These are phyloP conservation scores for Aureobasidium sp. DNA, from an alignment of 2,329 filamentous ascomycete species.

Conservation along the genomic window DNA sequence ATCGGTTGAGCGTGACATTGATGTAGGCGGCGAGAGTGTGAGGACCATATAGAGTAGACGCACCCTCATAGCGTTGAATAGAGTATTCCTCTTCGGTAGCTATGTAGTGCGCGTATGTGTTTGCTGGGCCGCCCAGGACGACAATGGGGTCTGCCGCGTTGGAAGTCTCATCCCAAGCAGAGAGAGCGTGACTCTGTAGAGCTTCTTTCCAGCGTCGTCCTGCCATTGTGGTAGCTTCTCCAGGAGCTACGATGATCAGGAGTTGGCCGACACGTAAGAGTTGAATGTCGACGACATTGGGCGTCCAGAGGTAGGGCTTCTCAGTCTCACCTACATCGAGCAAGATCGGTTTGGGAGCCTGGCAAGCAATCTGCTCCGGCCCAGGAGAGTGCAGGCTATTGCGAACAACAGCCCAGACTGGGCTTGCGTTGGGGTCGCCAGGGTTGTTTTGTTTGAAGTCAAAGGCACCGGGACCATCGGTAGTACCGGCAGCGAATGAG, in stretches of 20 bases:
- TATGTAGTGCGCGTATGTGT: conserved; percentile 82
- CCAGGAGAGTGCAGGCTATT: conserved; percentile 63
- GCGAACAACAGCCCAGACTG: conserved; percentile 72
- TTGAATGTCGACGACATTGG: conserved; percentile 87
- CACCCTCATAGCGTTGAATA: conserved; percentile 90
- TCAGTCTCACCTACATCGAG: conserved; percentile 79
- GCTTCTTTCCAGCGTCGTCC: conserved; percentile 78
- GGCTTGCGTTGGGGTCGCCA: conserved; percentile 62
- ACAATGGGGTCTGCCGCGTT: conserved; percentile 55
- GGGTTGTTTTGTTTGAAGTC: conserved; percentile 88
- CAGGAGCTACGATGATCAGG: conserved; percentile 73
- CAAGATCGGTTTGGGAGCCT: conserved; percentile 73
- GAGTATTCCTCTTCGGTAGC: conserved; percentile 71
- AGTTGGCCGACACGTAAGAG: conserved; percentile 76
- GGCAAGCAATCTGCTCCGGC: conserved; percentile 63
- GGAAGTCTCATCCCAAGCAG: conserved; percentile 26
- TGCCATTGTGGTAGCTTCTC: conserved; percentile 88
- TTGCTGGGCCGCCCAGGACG: conserved; percentile 79
- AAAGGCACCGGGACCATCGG: conserved; percentile 82
- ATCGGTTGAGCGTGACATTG: conserved; percentile 67
- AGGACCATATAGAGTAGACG: conserved; percentile 78
- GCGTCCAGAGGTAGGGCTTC: conserved; percentile 75
- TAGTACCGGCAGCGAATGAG: conserved; percentile 86
- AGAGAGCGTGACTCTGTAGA: conserved; percentile 36
- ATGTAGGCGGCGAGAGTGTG: conserved; percentile 81